Evolutionary conservation across 106 monocot genomes (phyloP), one percentile per base, ranked within the genome.

Genomic region (Dioscorea alata): DNA sequence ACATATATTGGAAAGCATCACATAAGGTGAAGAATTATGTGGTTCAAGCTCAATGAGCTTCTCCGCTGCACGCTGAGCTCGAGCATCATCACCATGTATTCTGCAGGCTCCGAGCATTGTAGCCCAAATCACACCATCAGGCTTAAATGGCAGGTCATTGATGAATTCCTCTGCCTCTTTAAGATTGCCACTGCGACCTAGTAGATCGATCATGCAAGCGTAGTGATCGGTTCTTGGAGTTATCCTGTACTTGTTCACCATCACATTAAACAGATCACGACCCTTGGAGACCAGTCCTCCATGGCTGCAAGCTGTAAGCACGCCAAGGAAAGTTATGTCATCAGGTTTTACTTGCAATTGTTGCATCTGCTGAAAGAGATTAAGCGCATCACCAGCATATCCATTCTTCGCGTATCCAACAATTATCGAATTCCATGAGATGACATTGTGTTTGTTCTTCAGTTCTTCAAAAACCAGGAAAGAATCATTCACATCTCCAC

Each of bases 261-360:
- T 88, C 3, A 61, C 73, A 13, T 70, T 52, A 61, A 92, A 88
- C 63, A 92, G 68, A 48, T 18, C 25, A 18, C 71, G 75, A 7
- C 88, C 92, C 69, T 79, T 69, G 0, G 60, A 49, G 0, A 81
- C 70, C 23, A 88, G 60, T 23, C 88, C 87, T 57, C 76, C 82
- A 76, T 88, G 88, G 65, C 78, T 85, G 63, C 92, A 92, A 65
- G 92, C 92, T 61, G 78, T 83, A 5, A 92, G 88, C 16, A 80
- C 76, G 2, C 87, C 88, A 2, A 92, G 82, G 64, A 83, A 83
- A 13, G 92, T 85, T 25, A 88, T 68, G 16, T 70, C 85, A 66
- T 88, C 88, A 16, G 83, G 92, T 34, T 68, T 72, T 18, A 79
- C 61, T 10, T 65, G 50, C 16, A 28, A 68, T 12, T 67, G 50